A percentile compares a stretch with the other conserved stretches of the same genome.
These are phyloP conservation scores for Cyberlindnera meyerae DNA, from an alignment of 805 yeast species.

Conservation along the genomic window DNA sequence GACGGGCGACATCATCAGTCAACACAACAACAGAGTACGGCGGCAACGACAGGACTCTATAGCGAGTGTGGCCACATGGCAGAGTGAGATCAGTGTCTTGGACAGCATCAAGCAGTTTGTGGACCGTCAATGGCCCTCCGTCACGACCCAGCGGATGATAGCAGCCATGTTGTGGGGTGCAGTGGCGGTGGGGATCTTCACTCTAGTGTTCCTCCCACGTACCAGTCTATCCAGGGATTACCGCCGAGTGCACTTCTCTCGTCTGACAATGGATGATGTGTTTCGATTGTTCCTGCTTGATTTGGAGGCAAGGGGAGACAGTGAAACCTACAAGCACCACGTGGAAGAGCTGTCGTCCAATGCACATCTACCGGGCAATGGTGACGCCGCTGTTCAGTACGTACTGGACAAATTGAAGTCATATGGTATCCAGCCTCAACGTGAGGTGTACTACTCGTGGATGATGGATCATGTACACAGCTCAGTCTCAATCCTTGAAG, in stretches of 20 bases:
- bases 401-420: conserved; percentile 45
- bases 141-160: conserved; percentile 17
- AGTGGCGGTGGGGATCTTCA: conserved; percentile 34
- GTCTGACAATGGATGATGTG: conserved; percentile 62
- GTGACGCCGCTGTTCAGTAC: conserved; percentile 39
- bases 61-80: conserved; percentile 9
- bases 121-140: conserved; percentile 18
- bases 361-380: conserved; percentile 25
- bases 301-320: conserved; percentile 25
- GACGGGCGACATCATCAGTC: conserved; percentile 12
- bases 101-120: conserved; percentile 20
- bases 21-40: conserved; percentile 13
- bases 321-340: conserved; percentile 30
- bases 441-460: conserved; percentile 55
- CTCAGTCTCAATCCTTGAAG: conserved; percentile 31
- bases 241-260: conserved; percentile 64
- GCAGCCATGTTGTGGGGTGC: conserved; percentile 24
- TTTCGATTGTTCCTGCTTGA: conserved; percentile 53
- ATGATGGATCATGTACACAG: conserved; percentile 48
- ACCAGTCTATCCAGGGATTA: conserved; percentile 81
- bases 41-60: conserved; percentile 12
- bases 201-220: conserved; percentile 73
- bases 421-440: conserved; percentile 44
- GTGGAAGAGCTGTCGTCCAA: conserved; percentile 19
- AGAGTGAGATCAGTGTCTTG: conserved; percentile 13